phyloP scores from a whole-genome alignment of 176 grass and related monocot species.

The Avena insularis region DNA sequence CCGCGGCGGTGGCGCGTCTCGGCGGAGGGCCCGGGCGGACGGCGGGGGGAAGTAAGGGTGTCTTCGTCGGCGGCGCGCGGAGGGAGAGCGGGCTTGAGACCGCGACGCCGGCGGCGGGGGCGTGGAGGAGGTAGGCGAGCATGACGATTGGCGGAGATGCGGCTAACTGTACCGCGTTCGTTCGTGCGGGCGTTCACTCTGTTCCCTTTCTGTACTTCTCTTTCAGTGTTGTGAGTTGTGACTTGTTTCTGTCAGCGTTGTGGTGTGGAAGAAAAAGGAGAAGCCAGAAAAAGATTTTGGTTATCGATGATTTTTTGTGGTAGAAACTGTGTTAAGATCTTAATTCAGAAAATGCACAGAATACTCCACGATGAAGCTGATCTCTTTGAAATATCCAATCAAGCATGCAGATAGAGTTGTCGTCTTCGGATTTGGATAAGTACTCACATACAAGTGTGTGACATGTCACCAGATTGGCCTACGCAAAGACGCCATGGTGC shows the following conservation, averaged over 20 bases:
- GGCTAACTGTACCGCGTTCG: conserved; percentile 11
- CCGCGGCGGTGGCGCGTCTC: conserved; percentile 35
- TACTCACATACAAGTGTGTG: not conserved
- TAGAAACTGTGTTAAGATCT: not conserved
- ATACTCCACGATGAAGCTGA: not conserved
- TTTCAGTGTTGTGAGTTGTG: not conserved
- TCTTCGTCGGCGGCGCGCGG: conserved; percentile 46
- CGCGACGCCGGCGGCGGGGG: conserved; percentile 33
- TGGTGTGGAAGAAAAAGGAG: not conserved
- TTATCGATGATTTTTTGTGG: not conserved
- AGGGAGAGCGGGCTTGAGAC: conserved; percentile 51
- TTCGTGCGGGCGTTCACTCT: not conserved
- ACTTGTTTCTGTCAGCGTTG: not conserved
- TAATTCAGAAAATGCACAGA: not conserved
- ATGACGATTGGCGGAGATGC: conserved; percentile 49
- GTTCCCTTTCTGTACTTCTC: not conserved
- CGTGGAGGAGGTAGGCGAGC: conserved; percentile 64
- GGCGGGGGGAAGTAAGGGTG: conserved; percentile 56
- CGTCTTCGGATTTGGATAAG: not conserved
- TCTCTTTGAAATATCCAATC: not conserved
- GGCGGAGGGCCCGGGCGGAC: conserved; percentile 32
- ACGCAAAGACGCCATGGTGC: not conserved
- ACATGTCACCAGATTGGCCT: not conserved
- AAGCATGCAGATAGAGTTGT: not conserved
- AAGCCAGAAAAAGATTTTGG: conserved; percentile 18